Evolutionary conservation across 495 filamentous ascomycete genomes (phyloP).

Genomic region (Trichocladium antarcticum): DNA sequence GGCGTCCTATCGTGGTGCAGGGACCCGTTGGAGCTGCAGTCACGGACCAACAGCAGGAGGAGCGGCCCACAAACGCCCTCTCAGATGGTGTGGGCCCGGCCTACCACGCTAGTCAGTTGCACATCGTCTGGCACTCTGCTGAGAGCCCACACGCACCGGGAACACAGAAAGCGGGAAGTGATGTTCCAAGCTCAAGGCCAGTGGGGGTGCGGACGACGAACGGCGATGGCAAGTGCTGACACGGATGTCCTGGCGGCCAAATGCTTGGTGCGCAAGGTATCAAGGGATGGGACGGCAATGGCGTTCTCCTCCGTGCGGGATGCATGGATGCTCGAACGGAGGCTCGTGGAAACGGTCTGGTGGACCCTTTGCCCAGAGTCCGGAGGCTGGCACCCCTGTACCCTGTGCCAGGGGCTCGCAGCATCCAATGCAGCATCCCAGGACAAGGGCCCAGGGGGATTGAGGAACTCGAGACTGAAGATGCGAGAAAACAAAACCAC

Average conservation of each 20-base stretch:
- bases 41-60: slow-evolving; percentile 2
- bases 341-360: slow-evolving; percentile 8
- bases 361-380: neutral
- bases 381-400: neutral
- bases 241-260: neutral
- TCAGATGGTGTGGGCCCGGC: neutral
- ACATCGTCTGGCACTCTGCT: neutral
- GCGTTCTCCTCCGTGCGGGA: too few species aligned
- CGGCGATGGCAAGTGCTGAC: neutral
- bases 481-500: neutral
- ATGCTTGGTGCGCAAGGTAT: too few species aligned
- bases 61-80: neutral
- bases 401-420: neutral
- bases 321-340: slow-evolving; percentile 1
- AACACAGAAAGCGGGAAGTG: neutral
- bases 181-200: neutral
- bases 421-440: neutral
- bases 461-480: neutral
- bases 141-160: neutral
- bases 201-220: neutral
- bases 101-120: neutral
- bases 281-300: neutral
- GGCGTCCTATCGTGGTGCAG: slow-evolving; percentile 12
- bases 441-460: slow-evolving; percentile 5
- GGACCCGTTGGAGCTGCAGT: slow-evolving; percentile 13